These are phyloP conservation scores for Epipyxis sp. DNA, from an alignment of 108 stramenopile genomes.

Conservation along the genomic window DNA sequence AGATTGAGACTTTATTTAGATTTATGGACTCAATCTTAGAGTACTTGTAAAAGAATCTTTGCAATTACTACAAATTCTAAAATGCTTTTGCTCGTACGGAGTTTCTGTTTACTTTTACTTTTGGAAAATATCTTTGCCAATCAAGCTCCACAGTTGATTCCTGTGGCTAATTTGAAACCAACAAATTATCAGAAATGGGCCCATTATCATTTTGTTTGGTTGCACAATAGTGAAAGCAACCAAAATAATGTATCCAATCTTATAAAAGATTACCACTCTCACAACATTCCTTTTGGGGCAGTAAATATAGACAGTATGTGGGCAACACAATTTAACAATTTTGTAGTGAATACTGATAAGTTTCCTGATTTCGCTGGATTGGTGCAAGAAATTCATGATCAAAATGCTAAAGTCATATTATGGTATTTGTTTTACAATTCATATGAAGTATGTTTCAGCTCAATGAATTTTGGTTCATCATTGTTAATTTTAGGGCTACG, in stretches of 20 bases:
- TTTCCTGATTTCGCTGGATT: constrained; percentile 36
- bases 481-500: constrained; percentile 18
- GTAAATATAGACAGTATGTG: constrained; percentile 38
- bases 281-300: constrained; percentile 37
- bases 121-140: too few species aligned
- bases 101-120: too few species aligned
- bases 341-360: constrained; percentile 20
- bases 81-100: too few species aligned
- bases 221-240: background rate
- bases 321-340: constrained; percentile 37
- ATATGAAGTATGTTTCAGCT: background rate
- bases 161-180: constrained; percentile 3
- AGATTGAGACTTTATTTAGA: too few species aligned
- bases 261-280: background rate
- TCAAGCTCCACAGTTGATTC: too few species aligned
- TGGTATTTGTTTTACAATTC: constrained; percentile 23
- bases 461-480: background rate
- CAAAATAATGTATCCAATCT: constrained; percentile 4
- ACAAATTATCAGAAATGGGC: constrained; percentile 36
- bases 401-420: constrained; percentile 19
- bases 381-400: constrained; percentile 3
- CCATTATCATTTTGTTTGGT: constrained; percentile 33
- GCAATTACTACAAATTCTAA: too few species aligned
- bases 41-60: too few species aligned
- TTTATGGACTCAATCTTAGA: too few species aligned